Evolutionary conservation across 2,329 filamentous ascomycete genomes (phyloP).

Genomic region (Fusarium sp.): DNA sequence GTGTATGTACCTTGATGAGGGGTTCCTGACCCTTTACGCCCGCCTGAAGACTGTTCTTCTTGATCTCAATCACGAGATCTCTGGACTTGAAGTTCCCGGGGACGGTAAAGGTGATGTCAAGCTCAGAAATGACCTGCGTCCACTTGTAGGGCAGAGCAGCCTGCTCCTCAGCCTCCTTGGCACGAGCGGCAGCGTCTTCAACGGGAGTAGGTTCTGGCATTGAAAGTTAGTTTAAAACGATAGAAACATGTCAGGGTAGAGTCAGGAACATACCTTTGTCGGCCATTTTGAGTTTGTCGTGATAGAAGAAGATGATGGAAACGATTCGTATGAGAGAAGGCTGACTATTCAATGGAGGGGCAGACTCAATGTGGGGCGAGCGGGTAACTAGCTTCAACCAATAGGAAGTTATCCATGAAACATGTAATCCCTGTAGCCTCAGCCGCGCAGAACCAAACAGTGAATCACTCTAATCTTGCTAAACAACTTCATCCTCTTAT

Average conservation of each 20-base stretch:
- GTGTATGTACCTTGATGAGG: constrained; percentile 75
- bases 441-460: constrained; percentile 39
- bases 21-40: constrained; percentile 90
- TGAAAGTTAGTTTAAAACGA: background rate
- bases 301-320: constrained; percentile 24
- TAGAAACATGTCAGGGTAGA: constrained; percentile 1
- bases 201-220: constrained; percentile 63
- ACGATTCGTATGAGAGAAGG: constrained; percentile 40
- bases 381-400: constrained; percentile 20
- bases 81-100: constrained; percentile 85
- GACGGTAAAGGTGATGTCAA: constrained; percentile 82
- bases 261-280: constrained; percentile 50
- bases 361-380: constrained; percentile 7
- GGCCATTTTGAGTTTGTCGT: constrained; percentile 48
- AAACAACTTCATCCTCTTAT: background rate
- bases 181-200: constrained; percentile 68
- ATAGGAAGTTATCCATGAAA: constrained; percentile 19
- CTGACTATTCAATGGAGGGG: constrained; percentile 44
- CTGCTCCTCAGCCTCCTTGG: constrained; percentile 87
- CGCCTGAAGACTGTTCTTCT: constrained; percentile 80
- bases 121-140: constrained; percentile 90
- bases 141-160: constrained; percentile 95
- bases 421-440: constrained; percentile 26
- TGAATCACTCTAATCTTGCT: constrained; percentile 12
- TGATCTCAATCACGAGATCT: constrained; percentile 86